Conservation (phyloP, 768 basidiomycete genomes). For the Cubamyces lactineus region DNA sequence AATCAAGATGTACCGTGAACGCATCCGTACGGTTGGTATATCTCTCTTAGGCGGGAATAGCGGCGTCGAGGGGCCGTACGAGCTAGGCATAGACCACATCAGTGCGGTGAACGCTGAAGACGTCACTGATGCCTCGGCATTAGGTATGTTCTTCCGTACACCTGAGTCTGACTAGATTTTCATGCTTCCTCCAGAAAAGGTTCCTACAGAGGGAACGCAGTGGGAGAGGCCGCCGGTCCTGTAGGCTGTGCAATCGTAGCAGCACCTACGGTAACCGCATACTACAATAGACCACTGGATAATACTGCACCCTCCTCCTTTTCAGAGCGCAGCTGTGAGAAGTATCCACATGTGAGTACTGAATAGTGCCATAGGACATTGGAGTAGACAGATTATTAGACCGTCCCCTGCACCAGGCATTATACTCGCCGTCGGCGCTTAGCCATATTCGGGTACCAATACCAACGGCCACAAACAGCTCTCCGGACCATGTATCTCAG, state of each 20-base stretch:
- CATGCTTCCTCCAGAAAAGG: slow-evolving; percentile 21
- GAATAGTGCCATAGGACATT: too few species aligned
- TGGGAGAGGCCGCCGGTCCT: slow-evolving; percentile 33
- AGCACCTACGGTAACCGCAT: too few species aligned
- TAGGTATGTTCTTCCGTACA: neutral
- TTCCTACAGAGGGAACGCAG: slow-evolving; percentile 31
- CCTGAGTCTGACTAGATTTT: neutral
- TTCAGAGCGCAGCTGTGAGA: too few species aligned
- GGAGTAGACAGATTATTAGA: too few species aligned
- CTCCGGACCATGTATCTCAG: too few species aligned
- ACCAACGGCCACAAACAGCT: too few species aligned
- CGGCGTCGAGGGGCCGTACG: slow-evolving; percentile 72
- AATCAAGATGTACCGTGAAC: slow-evolving; percentile 75
- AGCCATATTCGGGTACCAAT: too few species aligned
- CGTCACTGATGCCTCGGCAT: slow-evolving; percentile 35
- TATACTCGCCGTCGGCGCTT: too few species aligned
- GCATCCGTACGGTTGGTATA: slow-evolving; percentile 81
- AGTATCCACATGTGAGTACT: too few species aligned
- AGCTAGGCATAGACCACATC: slow-evolving; percentile 82
- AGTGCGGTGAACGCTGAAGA: slow-evolving; percentile 81
- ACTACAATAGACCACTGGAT: too few species aligned
- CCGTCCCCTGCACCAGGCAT: too few species aligned
- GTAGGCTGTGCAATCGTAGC: neutral
- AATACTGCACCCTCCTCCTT: too few species aligned
- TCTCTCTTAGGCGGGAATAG: slow-evolving; percentile 87